phyloP scores from a whole-genome alignment of 2,329 filamentous ascomycete genomes.

The Colletotrichum sp. region DNA sequence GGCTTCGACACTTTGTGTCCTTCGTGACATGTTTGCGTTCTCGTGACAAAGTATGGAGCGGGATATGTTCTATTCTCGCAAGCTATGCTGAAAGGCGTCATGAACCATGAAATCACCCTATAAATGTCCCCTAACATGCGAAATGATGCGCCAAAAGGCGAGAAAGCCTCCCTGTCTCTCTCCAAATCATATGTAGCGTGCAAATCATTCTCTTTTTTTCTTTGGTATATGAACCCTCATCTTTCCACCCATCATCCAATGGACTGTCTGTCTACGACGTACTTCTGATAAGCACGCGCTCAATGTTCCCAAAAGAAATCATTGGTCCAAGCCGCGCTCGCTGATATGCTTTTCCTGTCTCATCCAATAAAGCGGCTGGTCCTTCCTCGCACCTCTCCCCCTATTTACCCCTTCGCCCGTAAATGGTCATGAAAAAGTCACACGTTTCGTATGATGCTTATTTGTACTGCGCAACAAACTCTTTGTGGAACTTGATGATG shows the following conservation, averaged over 20 bases:
- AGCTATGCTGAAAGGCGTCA: not conserved
- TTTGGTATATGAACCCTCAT: not conserved
- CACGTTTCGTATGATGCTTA: conserved; percentile 31
- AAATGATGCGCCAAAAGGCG: not conserved
- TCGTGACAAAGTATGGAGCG: not conserved
- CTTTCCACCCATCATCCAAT: not conserved
- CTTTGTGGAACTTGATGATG: conserved; percentile 88
- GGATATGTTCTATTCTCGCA: conserved; percentile 6
- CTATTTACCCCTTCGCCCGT: not conserved
- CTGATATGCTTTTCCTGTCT: not conserved
- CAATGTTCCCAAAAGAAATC: not conserved
- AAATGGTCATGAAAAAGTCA: not conserved
- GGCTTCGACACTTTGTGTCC: not conserved
- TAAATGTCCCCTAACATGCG: not conserved
- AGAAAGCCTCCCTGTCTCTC: not conserved
- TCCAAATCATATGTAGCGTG: not conserved
- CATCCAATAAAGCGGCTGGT: not conserved
- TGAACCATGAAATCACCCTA: not conserved
- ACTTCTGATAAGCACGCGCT: not conserved
- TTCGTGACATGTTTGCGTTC: not conserved
- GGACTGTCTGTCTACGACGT: not conserved
- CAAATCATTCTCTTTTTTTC: not conserved
- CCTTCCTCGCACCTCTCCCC: not conserved
- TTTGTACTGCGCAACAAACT: conserved; percentile 85
- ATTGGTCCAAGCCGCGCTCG: not conserved